Evolutionary conservation across 805 yeast genomes (phyloP), one percentile per base, ranked within the genome.

Genomic region (Candida boleticola): DNA sequence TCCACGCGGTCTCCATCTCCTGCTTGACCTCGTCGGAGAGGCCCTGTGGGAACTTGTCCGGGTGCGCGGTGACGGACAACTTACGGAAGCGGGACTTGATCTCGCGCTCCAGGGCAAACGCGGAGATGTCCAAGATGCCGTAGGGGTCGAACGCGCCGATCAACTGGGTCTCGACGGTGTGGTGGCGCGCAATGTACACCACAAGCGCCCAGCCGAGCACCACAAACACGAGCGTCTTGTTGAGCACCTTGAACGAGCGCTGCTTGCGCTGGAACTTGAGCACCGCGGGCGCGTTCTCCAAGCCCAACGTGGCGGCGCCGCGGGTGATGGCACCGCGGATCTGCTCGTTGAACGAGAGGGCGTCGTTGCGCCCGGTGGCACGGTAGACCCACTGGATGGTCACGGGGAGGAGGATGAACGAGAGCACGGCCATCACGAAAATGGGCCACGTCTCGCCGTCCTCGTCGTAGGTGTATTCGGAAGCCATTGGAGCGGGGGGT

Each of bases 371-470:
- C n/a, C 43, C 42, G 19, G 45, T 27, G n/a, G 61, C 44, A 10
- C 60, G 45, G 23, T 47, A 34, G 5, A 62, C 35, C 54, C 62
- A 69, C 33, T 47, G 51, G 13, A 74, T 43, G 10, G 89, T 81
- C 46, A 75, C 52, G 5, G 97, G 97, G 30, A 88, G 60, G 45
- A 87, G 71, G 16, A 81, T 77, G 45, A 85, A 77, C 20, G 85
- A 68, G 40, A 85, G 64, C 38, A 87, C 66, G 2, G 97, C 89
- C 56, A 86, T 61, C 40, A 85, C 77, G 57, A 90, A 90, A 60
- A 83, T 89, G 31, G 97, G 97, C 96, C 97, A 89, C 1, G 93
- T 88, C 54, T 87, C 93, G 38, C 90, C 82, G 47, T 80, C 80
- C 60, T 89, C 97, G 67, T 89, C 97, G 62, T 89, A 89, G 32